Evolutionary conservation across 163 green algal genomes (phyloP), one percentile per base, ranked within the genome.

Genomic region (Scenedesmus sp.): DNA sequence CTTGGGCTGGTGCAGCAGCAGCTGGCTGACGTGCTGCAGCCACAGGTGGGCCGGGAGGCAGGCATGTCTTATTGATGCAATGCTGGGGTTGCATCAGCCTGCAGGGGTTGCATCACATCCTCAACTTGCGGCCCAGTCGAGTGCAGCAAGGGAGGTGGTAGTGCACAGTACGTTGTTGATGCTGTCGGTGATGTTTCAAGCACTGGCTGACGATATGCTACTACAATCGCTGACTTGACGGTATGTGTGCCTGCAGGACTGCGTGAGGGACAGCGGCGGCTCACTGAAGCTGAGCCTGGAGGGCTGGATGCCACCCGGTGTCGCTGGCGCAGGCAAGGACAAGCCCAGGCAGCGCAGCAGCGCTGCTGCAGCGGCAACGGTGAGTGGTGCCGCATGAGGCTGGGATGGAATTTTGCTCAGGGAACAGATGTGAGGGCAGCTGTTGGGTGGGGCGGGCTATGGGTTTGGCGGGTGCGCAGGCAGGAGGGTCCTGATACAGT

Each of bases 241-340:
- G 8, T 70, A 16, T 70, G 8, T 70, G 62, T 76, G 66, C 16
- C 7, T 76, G 16, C 70, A 79, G 70, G 70, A 79, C 70, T 79
- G 70, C 23, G 70, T 52, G 12, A 79, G 70, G 23, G 70, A 79
- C 70, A 52, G 70, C 52, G 70, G 56, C 55, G 87, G 67, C 26
- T 6, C 66, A 13, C 54, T 92, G n/a, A 70, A 90, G 89, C 82
- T 89, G 52, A 89, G 89, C 89, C 89, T 92, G 54, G 52, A 74
- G 23, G 66, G 67, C 82, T 89, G 64, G 82, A 20, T 60, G 66
- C 8, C 54, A 34, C 52, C 55, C 57, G 26, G 26, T 66, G 66
- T 0, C 13, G 70, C 70, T 15, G 70, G 23, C 2, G 1, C 13
- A 13, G 70, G 70, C 70, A 79, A 79, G 70, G 70, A 79, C 23